These are phyloP conservation scores for Euphorbia pulcherrima DNA, from an alignment of 345 rosid species.

Conservation along the genomic window DNA sequence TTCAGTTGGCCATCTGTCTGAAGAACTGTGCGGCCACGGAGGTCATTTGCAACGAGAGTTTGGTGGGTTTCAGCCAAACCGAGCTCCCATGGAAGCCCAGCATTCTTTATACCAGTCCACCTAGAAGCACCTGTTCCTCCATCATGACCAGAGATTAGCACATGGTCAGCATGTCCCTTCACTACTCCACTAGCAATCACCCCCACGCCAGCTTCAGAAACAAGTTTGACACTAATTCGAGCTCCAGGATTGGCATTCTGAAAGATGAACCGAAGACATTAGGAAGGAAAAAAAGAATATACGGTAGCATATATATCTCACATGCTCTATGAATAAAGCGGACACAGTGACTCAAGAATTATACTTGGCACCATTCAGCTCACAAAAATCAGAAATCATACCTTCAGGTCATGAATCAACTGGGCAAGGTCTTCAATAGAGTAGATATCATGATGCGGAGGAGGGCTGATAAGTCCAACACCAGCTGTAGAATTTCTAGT, in stretches of 20 bases:
- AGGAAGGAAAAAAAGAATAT: slow-evolving; percentile 13
- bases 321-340: background rate
- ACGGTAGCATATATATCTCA: background rate
- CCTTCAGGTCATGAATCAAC: slow-evolving; percentile 98
- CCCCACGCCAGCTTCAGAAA: slow-evolving; percentile 99
- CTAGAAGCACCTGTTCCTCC: slow-evolving; percentile 99
- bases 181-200: slow-evolving; percentile 99
- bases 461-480: slow-evolving; percentile 98
- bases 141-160: slow-evolving; percentile 95
- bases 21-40: slow-evolving; percentile 95
- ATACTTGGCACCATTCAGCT: background rate
- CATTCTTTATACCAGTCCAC: slow-evolving; percentile 98
- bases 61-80: slow-evolving; percentile 99
- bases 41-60: slow-evolving; percentile 97
- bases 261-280: slow-evolving; percentile 2
- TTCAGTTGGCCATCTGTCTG: slow-evolving; percentile 99
- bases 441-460: slow-evolving; percentile 99
- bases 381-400: slow-evolving; percentile 18
- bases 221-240: slow-evolving; percentile 89
- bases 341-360: background rate
- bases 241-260: slow-evolving; percentile 95
- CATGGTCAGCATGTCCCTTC: slow-evolving; percentile 99
- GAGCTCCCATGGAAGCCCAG: slow-evolving; percentile 99
- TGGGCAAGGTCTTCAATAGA: slow-evolving; percentile 99
- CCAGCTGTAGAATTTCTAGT: slow-evolving; percentile 98